Evolutionary conservation across 139 green algal genomes (phyloP).

Genomic region (Parachlorella kessleri): DNA sequence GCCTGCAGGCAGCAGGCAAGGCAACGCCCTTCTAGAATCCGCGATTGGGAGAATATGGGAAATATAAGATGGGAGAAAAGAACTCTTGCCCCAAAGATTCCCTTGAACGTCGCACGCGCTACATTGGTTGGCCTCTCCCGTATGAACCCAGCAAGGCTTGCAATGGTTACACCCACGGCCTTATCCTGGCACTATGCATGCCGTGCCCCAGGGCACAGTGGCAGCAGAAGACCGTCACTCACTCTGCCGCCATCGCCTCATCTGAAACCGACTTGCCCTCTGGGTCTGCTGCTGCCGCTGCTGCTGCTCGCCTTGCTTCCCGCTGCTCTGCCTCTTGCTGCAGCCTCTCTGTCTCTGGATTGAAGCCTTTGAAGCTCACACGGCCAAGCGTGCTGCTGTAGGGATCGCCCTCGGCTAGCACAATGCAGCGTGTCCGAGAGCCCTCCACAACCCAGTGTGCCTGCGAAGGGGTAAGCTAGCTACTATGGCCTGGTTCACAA

Average conservation of each 20-base stretch:
- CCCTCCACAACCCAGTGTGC: conserved; percentile 31
- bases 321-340: not conserved
- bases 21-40: too few relatives aligned
- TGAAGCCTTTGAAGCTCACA: conserved; percentile 13
- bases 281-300: not conserved
- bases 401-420: conserved; percentile 19
- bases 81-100: too few relatives aligned
- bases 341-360: not conserved
- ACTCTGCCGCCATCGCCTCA: conserved; percentile 12
- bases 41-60: too few relatives aligned
- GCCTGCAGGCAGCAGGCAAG: too few relatives aligned
- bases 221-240: too few relatives aligned
- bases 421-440: conserved; percentile 1
- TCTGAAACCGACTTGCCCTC: conserved; percentile 13
- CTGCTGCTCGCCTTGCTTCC: not conserved
- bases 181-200: too few relatives aligned
- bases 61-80: too few relatives aligned
- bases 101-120: too few relatives aligned
- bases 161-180: too few relatives aligned
- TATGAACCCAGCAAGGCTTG: too few relatives aligned
- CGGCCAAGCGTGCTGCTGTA: not conserved
- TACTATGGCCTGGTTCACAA: not conserved
- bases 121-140: too few relatives aligned
- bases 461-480: not conserved
- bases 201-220: too few relatives aligned